Percentiles rank a stretch among this genome's conserved stretches.
Conservation (phyloP, 2,329 filamentous ascomycete genomes). For the Zopfia rhizophila region DNA sequence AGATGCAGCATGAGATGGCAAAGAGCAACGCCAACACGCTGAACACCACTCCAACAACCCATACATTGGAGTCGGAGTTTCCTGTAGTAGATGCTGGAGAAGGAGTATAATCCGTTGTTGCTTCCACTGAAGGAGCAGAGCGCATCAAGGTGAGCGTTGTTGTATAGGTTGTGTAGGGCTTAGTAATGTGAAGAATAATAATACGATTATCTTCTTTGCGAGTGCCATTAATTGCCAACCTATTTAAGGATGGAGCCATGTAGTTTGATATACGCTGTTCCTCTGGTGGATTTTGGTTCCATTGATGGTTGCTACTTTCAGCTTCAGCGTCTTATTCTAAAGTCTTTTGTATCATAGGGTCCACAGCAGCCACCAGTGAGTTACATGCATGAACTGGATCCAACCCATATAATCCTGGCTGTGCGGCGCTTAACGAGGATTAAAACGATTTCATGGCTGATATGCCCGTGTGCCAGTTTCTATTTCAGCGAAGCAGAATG, state of each 20-base stretch:
- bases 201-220: slow-evolving; percentile 5
- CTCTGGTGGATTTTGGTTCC: slow-evolving; percentile 6
- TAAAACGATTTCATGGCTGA: no score
- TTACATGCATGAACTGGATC: slow-evolving; percentile 14
- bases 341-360: slow-evolving; percentile 3
- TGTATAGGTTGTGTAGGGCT: slow-evolving; percentile 16
- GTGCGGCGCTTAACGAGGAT: no score
- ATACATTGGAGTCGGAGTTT: slow-evolving; percentile 11
- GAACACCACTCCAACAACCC: slow-evolving; percentile 16
- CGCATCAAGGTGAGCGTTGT: slow-evolving; percentile 10
- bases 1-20: slow-evolving; percentile 18
- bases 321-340: slow-evolving; percentile 7
- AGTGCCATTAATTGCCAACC: slow-evolving; percentile 3
- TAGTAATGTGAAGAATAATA: slow-evolving; percentile 16
- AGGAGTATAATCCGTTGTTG: slow-evolving; percentile 8
- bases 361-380: neutral
- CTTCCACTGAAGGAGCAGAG: slow-evolving; percentile 9
- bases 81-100: slow-evolving; percentile 9
- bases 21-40: slow-evolving; percentile 12
- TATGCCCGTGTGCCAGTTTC: neutral
- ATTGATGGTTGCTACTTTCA: slow-evolving; percentile 5
- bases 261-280: slow-evolving; percentile 12
- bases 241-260: slow-evolving; percentile 12
- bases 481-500: neutral
- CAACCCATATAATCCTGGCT: neutral